Conservation (phyloP, 2,329 filamentous ascomycete genomes). For the Fusarium compactum region DNA sequence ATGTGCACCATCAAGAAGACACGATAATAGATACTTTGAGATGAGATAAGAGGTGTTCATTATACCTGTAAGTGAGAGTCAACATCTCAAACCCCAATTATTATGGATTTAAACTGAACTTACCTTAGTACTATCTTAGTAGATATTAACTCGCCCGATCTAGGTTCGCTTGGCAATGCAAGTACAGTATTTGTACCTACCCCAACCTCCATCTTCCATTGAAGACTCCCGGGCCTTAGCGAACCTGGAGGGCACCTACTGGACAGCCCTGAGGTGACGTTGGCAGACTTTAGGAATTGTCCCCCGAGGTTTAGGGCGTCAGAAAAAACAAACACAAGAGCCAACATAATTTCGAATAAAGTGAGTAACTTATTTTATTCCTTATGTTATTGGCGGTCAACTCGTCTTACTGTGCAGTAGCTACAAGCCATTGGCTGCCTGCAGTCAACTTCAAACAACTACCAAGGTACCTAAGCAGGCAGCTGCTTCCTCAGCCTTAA, state of each 20-base stretch:
- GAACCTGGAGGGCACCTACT: background rate
- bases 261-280: background rate
- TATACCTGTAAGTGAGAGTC: background rate
- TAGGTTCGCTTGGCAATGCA: background rate
- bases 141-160: background rate
- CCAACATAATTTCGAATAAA: background rate
- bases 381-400: background rate
- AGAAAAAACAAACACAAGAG: background rate
- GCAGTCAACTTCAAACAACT: constrained; percentile 41
- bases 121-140: background rate
- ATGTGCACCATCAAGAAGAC: background rate
- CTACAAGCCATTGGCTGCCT: constrained; percentile 45
- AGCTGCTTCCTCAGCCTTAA: constrained; percentile 39
- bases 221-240: background rate
- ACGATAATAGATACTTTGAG: background rate
- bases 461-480: constrained; percentile 28
- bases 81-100: background rate
- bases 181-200: background rate
- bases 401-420: constrained; percentile 30
- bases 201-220: background rate
- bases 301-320: background rate
- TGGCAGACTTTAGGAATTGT: background rate
- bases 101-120: background rate
- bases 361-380: background rate
- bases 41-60: background rate